Conservation (phyloP, 768 basidiomycete genomes). For the Lentinula aciculospora region DNA sequence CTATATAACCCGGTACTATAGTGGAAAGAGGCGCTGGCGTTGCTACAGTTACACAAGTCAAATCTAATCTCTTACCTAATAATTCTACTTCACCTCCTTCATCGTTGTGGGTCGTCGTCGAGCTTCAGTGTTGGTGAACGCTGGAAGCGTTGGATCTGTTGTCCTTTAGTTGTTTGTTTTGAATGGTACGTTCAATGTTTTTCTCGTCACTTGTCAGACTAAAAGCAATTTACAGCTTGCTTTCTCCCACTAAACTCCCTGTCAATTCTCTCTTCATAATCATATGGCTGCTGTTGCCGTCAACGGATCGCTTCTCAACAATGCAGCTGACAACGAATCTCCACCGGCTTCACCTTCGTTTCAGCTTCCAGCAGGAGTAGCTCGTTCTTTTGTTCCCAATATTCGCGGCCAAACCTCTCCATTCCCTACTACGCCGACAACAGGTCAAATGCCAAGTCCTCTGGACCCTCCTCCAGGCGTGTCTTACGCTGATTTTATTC, state of each 20-base stretch:
- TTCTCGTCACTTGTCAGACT: background rate
- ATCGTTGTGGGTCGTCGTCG: background rate
- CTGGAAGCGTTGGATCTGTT: background rate
- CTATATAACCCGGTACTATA: background rate
- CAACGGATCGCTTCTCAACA: slow-evolving; percentile 19
- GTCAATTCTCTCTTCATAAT: background rate
- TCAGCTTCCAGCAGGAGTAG: slow-evolving; percentile 23
- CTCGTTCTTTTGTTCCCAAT: slow-evolving; percentile 35
- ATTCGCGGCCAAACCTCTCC: slow-evolving; percentile 36
- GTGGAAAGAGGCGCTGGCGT: background rate
- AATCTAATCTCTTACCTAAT: background rate
- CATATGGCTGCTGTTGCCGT: slow-evolving; percentile 29
- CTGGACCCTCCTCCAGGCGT: slow-evolving; percentile 57
- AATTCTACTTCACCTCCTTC: background rate
- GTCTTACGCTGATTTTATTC: slow-evolving; percentile 58
- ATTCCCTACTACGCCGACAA: slow-evolving; percentile 36
- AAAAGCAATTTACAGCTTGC: background rate
- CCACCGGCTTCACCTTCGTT: slow-evolving; percentile 37
- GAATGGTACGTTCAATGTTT: background rate
- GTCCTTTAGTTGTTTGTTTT: background rate
- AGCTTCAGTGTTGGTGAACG: background rate
- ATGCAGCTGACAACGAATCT: slow-evolving; percentile 30
- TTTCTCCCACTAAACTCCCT: background rate
- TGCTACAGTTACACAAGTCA: background rate
- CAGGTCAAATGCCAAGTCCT: slow-evolving; percentile 18